These are phyloP conservation scores for Pseudopyricularia cyperi DNA, from an alignment of 2,329 filamentous ascomycete species.

Conservation along the genomic window DNA sequence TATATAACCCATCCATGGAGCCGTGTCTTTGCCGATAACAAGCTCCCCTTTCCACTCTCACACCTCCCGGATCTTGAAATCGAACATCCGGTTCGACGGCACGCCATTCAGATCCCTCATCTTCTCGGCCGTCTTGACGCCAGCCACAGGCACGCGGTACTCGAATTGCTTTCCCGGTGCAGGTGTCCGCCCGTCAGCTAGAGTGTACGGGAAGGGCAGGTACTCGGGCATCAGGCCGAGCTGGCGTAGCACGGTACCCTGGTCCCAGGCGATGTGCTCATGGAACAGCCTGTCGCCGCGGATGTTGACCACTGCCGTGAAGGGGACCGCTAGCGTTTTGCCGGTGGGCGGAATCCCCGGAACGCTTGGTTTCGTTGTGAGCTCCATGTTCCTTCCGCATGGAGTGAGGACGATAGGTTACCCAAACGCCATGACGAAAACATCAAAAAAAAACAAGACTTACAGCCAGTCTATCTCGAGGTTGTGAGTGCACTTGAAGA, in stretches of 20 bases:
- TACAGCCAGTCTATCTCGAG: conserved; percentile 56
- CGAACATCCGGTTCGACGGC: conserved; percentile 43
- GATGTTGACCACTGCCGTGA: conserved; percentile 53
- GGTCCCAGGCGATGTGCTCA: conserved; percentile 62
- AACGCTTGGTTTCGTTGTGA: conserved; percentile 22
- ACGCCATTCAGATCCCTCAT: conserved; percentile 34
- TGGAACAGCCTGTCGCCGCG: conserved; percentile 56
- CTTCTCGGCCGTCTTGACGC: conserved; percentile 36
- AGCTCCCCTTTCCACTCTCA: not conserved
- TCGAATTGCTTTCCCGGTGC: conserved; percentile 26
- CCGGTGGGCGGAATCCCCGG: conserved; percentile 47
- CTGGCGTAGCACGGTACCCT: conserved; percentile 48
- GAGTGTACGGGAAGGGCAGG: conserved; percentile 45
- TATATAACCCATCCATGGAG: not conserved
- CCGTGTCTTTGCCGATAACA: not conserved
- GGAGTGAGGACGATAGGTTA: not conserved
- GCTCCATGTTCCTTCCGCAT: not conserved
- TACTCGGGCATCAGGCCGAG: conserved; percentile 51
- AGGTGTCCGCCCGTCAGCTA: conserved; percentile 24
- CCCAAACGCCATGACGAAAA: not conserved
- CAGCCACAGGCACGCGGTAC: conserved; percentile 48
- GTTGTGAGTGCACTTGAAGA: conserved; percentile 51
- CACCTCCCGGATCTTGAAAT: conserved; percentile 12
- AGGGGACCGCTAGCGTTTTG: conserved; percentile 41
- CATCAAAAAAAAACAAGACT: not conserved